Percentiles rank a stretch among this genome's conserved stretches.
Conservation (phyloP, 495 filamentous ascomycete genomes). For the Xylaria cubensis region DNA sequence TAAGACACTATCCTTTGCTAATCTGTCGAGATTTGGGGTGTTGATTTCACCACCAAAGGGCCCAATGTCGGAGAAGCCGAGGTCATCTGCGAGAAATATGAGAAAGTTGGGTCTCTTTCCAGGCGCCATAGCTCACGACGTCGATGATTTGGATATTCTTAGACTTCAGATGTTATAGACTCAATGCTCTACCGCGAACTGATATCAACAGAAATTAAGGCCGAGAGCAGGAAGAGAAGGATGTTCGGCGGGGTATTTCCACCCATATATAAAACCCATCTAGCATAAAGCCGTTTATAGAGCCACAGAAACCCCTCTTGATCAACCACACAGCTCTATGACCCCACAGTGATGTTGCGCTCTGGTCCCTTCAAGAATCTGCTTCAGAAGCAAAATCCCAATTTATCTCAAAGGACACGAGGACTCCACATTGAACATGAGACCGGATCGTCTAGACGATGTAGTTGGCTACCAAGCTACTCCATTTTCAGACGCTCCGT, state of each 20-base stretch:
- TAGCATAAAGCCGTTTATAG: not conserved
- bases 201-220: not conserved
- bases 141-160: not conserved
- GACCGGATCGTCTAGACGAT: not conserved
- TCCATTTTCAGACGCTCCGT: not conserved
- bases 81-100: slow-evolving; percentile 67
- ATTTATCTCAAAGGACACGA: not conserved
- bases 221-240: not conserved
- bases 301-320: not conserved
- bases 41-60: slow-evolving; percentile 69
- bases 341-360: slow-evolving; percentile 17
- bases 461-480: not conserved
- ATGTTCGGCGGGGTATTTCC: not conserved
- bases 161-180: too few species aligned
- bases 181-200: not conserved
- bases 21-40: slow-evolving; percentile 65
- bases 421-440: slow-evolving; percentile 18
- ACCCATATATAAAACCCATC: not conserved
- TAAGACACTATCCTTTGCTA: slow-evolving; percentile 61
- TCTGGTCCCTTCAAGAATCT: not conserved
- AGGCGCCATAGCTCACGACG: slow-evolving; percentile 30
- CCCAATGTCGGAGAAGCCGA: slow-evolving; percentile 67
- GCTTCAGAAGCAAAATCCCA: not conserved
- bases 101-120: slow-evolving; percentile 63
- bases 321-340: not conserved